Conservation (phyloP, 1,139 yeast species). For the Zygosaccharomyces pseudobailii region DNA sequence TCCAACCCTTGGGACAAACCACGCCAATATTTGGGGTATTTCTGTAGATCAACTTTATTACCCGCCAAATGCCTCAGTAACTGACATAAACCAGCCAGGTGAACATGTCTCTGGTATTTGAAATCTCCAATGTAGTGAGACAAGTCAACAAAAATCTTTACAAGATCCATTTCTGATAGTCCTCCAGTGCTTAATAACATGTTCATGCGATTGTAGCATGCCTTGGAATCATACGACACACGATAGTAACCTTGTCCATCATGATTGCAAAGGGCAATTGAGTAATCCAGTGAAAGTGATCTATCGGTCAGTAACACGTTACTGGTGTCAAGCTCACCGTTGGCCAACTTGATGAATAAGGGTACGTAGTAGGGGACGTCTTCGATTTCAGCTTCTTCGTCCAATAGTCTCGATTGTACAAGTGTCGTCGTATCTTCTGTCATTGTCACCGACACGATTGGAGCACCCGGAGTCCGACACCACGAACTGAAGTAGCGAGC, state of each 20-base stretch:
- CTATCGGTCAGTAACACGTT: constrained; percentile 46
- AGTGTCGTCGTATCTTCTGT: constrained; percentile 34
- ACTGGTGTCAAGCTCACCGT: constrained; percentile 38
- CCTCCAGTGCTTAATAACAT: constrained; percentile 24
- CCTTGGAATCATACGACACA: constrained; percentile 33
- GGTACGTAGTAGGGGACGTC: constrained; percentile 44
- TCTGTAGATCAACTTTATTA: constrained; percentile 18
- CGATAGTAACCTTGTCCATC: constrained; percentile 47
- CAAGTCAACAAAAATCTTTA: constrained; percentile 34
- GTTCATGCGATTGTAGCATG: constrained; percentile 32
- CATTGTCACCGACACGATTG: constrained; percentile 43
- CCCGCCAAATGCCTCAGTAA: constrained; percentile 19
- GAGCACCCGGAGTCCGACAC: constrained; percentile 56
- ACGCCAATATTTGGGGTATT: constrained; percentile 12
- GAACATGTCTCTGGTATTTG: constrained; percentile 23
- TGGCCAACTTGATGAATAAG: constrained; percentile 41
- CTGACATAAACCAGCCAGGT: constrained; percentile 27
- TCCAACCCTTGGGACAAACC: constrained; percentile 28
- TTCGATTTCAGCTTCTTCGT: constrained; percentile 25
- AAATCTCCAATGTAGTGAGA: constrained; percentile 29
- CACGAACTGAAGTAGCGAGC: constrained; percentile 52
- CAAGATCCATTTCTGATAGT: constrained; percentile 28
- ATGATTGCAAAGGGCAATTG: constrained; percentile 41
- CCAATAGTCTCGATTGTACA: constrained; percentile 49
- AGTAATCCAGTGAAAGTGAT: constrained; percentile 31